These are phyloP conservation scores for Lactifluus rugatus DNA, from an alignment of 768 basidiomycete species.

Conservation along the genomic window DNA sequence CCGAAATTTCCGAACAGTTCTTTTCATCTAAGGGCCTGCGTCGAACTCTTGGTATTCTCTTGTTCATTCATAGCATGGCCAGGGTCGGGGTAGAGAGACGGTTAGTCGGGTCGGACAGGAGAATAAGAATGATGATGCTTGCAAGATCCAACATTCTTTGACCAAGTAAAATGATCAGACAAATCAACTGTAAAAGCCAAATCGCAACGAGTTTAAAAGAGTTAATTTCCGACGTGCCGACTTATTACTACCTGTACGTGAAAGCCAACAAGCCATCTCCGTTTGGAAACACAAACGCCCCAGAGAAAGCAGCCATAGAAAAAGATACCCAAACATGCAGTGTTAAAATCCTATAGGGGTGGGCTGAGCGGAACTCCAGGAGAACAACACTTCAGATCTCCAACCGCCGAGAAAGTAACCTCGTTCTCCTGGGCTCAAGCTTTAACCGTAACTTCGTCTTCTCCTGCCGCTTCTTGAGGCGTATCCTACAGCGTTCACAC, in stretches of 20 bases:
- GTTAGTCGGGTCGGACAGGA: not conserved
- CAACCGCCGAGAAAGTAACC: not conserved
- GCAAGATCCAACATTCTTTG: no score
- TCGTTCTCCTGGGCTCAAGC: constrained; percentile 30
- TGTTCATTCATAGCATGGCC: not conserved
- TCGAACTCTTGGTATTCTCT: not conserved
- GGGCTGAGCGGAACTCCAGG: not conserved
- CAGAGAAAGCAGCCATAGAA: not conserved
- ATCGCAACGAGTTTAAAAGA: not conserved
- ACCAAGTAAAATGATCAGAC: not conserved
- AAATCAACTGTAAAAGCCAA: not conserved
- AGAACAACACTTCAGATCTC: not conserved
- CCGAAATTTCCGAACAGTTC: no score
- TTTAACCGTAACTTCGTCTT: constrained; percentile 37
- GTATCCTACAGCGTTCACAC: constrained; percentile 36
- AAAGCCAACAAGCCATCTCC: not conserved
- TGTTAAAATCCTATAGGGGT: not conserved
- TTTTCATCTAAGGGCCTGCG: not conserved
- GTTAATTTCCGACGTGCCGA: not conserved
- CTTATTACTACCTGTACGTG: not conserved
- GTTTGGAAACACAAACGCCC: not conserved
- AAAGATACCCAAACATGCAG: not conserved
- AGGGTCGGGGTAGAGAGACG: not conserved
- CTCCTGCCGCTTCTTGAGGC: constrained; percentile 37
- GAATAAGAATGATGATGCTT: not conserved